Conservation (phyloP, 1,284 basidiomycete species). For the Puccinia novopanici region DNA sequence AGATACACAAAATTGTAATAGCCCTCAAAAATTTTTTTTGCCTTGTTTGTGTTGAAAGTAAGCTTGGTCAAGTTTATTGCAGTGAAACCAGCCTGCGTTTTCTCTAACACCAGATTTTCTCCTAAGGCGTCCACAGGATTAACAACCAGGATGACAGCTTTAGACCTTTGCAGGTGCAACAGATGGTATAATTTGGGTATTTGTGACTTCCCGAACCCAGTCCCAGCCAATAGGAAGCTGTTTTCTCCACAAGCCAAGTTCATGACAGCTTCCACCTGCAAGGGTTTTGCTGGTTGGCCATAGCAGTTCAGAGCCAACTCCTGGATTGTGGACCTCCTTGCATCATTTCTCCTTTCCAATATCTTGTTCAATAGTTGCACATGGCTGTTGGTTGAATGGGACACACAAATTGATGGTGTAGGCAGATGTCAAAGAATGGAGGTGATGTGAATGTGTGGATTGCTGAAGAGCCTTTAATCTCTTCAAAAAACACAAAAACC, state of each 20-base stretch:
- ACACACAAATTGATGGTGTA: no score
- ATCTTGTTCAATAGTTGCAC: no score
- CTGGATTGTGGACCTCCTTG: no score
- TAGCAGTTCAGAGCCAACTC: no score
- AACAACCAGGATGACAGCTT: neutral
- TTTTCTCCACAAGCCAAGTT: neutral
- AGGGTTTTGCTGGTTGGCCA: neutral
- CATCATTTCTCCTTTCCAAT: no score
- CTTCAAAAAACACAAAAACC: no score
- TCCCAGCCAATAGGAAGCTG: neutral
- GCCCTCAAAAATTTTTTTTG: neutral
- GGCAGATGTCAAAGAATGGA: no score
- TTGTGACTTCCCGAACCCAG: neutral
- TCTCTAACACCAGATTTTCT: conserved; percentile 2
- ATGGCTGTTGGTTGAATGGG: no score
- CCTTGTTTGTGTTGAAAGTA: neutral
- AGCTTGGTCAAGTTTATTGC: conserved; percentile 10
- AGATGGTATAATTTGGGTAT: neutral
- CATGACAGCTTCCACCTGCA: neutral
- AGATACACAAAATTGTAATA: neutral
- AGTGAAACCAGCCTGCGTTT: neutral
- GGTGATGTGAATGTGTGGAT: no score
- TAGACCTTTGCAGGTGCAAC: no score
- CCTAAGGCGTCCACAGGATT: neutral
- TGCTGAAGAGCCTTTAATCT: no score